phyloP scores from a whole-genome alignment of 495 filamentous ascomycete genomes.

The Venustampulla echinocandica region DNA sequence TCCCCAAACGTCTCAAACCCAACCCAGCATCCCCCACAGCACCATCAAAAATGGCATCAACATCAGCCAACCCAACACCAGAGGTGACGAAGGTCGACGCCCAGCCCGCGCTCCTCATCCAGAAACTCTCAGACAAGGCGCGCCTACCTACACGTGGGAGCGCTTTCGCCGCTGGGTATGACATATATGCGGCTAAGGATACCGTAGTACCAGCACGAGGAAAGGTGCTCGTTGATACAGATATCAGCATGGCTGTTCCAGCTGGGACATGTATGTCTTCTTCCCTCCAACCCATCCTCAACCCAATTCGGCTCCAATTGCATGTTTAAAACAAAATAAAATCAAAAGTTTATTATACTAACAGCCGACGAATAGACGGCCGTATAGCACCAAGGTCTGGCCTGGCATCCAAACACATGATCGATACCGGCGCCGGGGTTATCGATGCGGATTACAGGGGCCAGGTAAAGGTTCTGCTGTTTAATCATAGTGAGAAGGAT shows the following conservation, averaged over 20 bases:
- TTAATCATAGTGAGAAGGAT: conserved; percentile 80
- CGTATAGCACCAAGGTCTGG: conserved; percentile 87
- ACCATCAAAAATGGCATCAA: conserved; percentile 18
- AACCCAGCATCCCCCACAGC: conserved; percentile 34
- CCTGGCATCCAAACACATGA: conserved; percentile 86
- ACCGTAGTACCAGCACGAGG: conserved; percentile 72
- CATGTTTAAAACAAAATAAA: too few species aligned
- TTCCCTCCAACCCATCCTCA: conserved; percentile 2
- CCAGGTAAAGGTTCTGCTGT: conserved; percentile 84
- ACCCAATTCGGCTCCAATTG: neutral
- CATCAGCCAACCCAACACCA: conserved; percentile 22
- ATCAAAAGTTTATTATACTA: too few species aligned
- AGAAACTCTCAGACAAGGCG: conserved; percentile 70
- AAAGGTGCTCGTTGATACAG: conserved; percentile 81
- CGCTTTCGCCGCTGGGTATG: conserved; percentile 86
- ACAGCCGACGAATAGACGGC: conserved; percentile 51
- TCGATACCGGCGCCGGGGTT: conserved; percentile 89
- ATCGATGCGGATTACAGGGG: conserved; percentile 97
- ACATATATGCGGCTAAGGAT: conserved; percentile 67
- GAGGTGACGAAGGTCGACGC: conserved; percentile 24
- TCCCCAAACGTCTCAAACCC: conserved; percentile 49
- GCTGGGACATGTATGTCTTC: conserved; percentile 67
- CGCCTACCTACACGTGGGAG: conserved; percentile 78
- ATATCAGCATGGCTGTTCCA: conserved; percentile 80
- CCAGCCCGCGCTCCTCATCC: conserved; percentile 41